Percentiles rank a stretch among this genome's conserved stretches.
These are phyloP conservation scores for Lecanicillium sp. DNA, from an alignment of 2,329 filamentous ascomycete species.

Conservation along the genomic window DNA sequence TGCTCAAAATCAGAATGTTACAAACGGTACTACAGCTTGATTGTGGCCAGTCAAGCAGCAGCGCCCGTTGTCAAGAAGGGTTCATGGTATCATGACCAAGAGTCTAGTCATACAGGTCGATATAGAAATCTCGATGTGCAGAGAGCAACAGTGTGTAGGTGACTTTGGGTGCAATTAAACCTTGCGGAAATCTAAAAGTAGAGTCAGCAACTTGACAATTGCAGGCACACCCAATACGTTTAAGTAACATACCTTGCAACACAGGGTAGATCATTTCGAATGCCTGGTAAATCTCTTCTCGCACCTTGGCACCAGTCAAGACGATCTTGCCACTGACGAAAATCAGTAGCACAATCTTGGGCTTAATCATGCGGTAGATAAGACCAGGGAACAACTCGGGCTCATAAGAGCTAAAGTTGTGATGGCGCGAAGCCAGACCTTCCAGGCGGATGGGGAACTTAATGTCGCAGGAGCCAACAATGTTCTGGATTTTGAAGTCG, in stretches of 20 bases:
- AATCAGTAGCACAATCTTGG: slow-evolving; percentile 95
- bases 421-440: slow-evolving; percentile 90
- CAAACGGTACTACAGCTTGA: slow-evolving; percentile 19
- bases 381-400: slow-evolving; percentile 97
- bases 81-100: slow-evolving; percentile 40
- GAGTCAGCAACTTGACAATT: slow-evolving; percentile 10
- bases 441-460: slow-evolving; percentile 98
- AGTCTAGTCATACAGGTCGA: slow-evolving; percentile 34
- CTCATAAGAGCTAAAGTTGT: slow-evolving; percentile 99
- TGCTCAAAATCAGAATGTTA: slow-evolving; percentile 37
- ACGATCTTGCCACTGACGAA: slow-evolving; percentile 99
- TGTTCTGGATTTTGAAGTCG: slow-evolving; percentile 99
- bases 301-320: slow-evolving; percentile 92
- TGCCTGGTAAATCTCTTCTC: slow-evolving; percentile 95
- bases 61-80: slow-evolving; percentile 20
- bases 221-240: not conserved
- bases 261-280: slow-evolving; percentile 98
- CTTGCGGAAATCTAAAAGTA: slow-evolving; percentile 45
- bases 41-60: slow-evolving; percentile 17
- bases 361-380: slow-evolving; percentile 99
- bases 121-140: slow-evolving; percentile 3
- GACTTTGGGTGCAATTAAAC: slow-evolving; percentile 28
- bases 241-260: slow-evolving; percentile 61
- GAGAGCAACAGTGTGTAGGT: not conserved
- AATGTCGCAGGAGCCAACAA: slow-evolving; percentile 97